These are phyloP conservation scores for Peniophora sp. DNA, from an alignment of 1,284 basidiomycete species.

Conservation along the genomic window DNA sequence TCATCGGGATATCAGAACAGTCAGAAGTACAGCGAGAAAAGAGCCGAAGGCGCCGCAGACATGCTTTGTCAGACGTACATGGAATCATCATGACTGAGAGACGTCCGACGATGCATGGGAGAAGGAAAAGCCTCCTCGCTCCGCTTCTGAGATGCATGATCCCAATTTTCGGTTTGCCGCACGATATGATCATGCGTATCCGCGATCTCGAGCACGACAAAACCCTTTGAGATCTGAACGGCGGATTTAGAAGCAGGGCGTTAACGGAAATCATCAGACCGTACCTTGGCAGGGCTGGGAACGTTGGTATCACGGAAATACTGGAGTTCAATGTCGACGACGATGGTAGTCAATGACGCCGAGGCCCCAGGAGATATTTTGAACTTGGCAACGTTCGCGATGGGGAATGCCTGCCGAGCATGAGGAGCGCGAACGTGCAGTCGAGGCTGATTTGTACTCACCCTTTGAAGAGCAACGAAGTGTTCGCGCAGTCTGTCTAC, in stretches of 20 bases:
- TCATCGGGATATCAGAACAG: no score
- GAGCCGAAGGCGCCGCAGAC: no score
- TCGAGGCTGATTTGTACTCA: slow-evolving; percentile 8
- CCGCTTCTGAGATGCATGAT: slow-evolving; percentile 33
- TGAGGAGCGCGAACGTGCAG: slow-evolving; percentile 14
- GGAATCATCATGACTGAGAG: neutral
- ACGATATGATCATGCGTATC: slow-evolving; percentile 26
- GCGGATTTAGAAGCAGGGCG: neutral
- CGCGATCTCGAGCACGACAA: slow-evolving; percentile 36
- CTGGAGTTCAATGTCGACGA: slow-evolving; percentile 42
- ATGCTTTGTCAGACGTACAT: neutral
- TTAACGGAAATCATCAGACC: neutral
- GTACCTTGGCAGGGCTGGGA: slow-evolving; percentile 33
- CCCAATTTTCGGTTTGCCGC: slow-evolving; percentile 40
- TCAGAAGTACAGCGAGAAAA: no score
- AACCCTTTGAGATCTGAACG: slow-evolving; percentile 33
- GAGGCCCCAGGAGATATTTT: slow-evolving; percentile 32
- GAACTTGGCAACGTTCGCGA: slow-evolving; percentile 35
- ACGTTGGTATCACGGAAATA: slow-evolving; percentile 34
- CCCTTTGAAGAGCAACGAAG: slow-evolving; percentile 40
- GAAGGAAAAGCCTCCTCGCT: slow-evolving; percentile 25
- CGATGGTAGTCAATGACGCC: slow-evolving; percentile 28
- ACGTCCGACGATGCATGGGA: neutral
- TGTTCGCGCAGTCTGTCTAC: slow-evolving; percentile 34
- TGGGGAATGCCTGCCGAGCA: slow-evolving; percentile 26